Evolutionary conservation across 1,284 basidiomycete species (phyloP), one percentile per base, ranked within the genome.

Genomic region (Boletellus deceptivus): DNA sequence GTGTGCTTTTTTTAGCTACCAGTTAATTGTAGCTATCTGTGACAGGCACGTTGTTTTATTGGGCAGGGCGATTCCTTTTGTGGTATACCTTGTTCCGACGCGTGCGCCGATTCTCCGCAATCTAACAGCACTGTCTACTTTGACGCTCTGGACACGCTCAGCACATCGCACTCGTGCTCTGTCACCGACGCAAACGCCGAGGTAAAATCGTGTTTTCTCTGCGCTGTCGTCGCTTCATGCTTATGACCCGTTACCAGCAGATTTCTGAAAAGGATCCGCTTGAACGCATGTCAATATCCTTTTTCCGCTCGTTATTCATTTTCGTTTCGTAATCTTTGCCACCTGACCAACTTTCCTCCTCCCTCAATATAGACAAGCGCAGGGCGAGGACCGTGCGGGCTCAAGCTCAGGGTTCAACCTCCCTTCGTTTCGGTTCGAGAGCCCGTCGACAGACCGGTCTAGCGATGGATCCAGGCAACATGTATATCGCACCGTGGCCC

Each of bases 71-170:
- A 56, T 40, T 43, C 46, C 36, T 37, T 33, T 40, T 29, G 37
- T n/a, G 10, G 29, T 29, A 44, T n/a, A 27, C 18, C 31, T n/a
- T 52, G 16, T 48, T 52, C 24, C 25, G 48, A 54, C 29, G 25
- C 43, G 3, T 14, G 9, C 17, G 37, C 33, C 2, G 44, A 43
- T 35, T 54, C 49, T 33, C 43, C 52, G 5, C 17, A 18, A 16
- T 63, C 65, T 1, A 39, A 47, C 20, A 41, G 34, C 24, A 64
- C 62, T 1, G 27, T 64, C 18, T 61, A 65, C 42, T 66, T 63
- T 48, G 55, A 62, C 20, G 57, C 62, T 20, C 10, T 65, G 36
- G 62, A 63, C 8, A 48, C 49, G 8, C 8, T 59, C 6, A 47
- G 50, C 44, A 16, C 27, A 9, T 52, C 50, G 10, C 45, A 17